Evolutionary conservation across 192 early-diverging fungal genomes (phyloP).

Genomic region (Spizellomyces punctatus): DNA sequence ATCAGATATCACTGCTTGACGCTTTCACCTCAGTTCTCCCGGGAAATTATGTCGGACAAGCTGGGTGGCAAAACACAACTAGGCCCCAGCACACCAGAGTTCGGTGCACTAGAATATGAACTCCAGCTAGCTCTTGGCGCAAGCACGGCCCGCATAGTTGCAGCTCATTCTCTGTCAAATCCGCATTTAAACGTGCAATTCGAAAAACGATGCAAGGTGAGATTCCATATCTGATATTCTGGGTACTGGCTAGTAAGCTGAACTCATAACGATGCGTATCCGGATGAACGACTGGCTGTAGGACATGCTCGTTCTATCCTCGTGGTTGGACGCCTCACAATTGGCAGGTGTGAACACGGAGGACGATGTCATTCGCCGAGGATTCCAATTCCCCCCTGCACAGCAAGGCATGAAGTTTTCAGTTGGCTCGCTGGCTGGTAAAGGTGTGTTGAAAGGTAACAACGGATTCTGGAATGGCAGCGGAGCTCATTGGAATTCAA

Average conservation of each 20-base stretch:
- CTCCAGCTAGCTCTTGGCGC: constrained; percentile 56
- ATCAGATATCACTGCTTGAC: no score
- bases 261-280: no score
- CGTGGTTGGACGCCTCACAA: constrained; percentile 52
- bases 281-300: not conserved
- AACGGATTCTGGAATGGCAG: not conserved
- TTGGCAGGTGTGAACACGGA: constrained; percentile 57
- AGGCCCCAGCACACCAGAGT: constrained; percentile 48
- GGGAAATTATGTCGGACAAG: constrained; percentile 22
- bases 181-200: constrained; percentile 55
- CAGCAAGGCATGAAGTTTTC: constrained; percentile 44
- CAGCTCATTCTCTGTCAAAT: constrained; percentile 52
- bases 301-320: constrained; percentile 45
- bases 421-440: constrained; percentile 37
- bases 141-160: constrained; percentile 58
- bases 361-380: constrained; percentile 59
- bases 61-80: constrained; percentile 45
- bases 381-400: constrained; percentile 51
- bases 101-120: constrained; percentile 55
- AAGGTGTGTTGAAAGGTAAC: not conserved
- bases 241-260: not conserved
- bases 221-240: not conserved
- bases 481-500: no score
- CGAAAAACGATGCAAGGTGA: constrained; percentile 54
- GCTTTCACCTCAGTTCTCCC: not conserved